These are phyloP conservation scores for Metarhizium guizhouense DNA, from an alignment of 2,329 filamentous ascomycete genomes.

Conservation along the genomic window DNA sequence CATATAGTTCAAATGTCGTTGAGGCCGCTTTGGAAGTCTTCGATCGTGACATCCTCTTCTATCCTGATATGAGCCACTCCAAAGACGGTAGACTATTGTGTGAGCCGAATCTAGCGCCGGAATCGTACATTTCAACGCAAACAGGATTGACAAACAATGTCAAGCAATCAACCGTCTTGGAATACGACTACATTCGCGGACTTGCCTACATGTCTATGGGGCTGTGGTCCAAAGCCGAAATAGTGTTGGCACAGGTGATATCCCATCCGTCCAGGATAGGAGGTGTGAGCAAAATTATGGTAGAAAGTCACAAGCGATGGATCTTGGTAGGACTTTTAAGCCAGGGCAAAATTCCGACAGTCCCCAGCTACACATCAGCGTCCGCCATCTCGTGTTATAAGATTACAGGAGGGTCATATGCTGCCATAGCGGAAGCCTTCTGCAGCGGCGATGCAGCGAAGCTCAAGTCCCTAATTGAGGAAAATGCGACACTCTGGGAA, in stretches of 20 bases:
- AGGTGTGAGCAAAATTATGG: conserved; percentile 66
- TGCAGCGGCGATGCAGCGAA: conserved; percentile 41
- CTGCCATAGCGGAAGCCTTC: conserved; percentile 61
- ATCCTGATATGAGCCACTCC: conserved; percentile 38
- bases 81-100: conserved; percentile 32
- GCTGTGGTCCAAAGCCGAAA: conserved; percentile 53
- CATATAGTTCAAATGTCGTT: conserved; percentile 45
- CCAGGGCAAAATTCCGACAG: conserved; percentile 46
- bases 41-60: conserved; percentile 57
- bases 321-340: conserved; percentile 65
- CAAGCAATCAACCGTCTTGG: conserved; percentile 44
- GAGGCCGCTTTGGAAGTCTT: conserved; percentile 51
- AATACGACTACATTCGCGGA: conserved; percentile 59
- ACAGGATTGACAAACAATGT: conserved; percentile 50
- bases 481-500: conserved; percentile 49
- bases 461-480: conserved; percentile 55
- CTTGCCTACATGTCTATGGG: conserved; percentile 53
- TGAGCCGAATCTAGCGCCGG: conserved; percentile 34
- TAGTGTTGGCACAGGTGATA: conserved; percentile 55
- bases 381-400: conserved; percentile 48
- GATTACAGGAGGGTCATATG: conserved; percentile 59
- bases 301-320: conserved; percentile 90
- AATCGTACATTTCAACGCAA: conserved; percentile 49
- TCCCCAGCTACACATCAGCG: conserved; percentile 48
- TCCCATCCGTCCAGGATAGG: conserved; percentile 56